phyloP scores from a whole-genome alignment of 441 rosid species.

The Pelargonium myrrhifolium region DNA sequence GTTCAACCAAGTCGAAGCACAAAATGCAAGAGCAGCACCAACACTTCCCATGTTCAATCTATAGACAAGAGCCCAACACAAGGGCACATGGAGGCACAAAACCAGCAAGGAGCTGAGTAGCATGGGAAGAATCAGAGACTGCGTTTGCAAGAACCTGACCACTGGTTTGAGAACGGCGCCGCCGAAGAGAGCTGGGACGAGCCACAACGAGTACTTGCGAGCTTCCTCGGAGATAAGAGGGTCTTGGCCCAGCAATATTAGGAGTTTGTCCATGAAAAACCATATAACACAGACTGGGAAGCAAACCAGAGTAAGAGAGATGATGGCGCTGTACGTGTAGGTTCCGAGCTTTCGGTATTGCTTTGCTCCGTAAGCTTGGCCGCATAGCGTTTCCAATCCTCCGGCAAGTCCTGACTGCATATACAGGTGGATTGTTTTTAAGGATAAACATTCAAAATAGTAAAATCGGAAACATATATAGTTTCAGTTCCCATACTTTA shows the following conservation, averaged over 20 bases:
- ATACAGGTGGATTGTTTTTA: too few relatives aligned
- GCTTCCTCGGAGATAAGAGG: constrained; percentile 40
- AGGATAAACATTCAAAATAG: too few relatives aligned
- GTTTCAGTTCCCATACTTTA: too few relatives aligned
- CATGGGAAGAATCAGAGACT: constrained; percentile 43
- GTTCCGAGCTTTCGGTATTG: constrained; percentile 41
- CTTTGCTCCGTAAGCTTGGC: constrained; percentile 62
- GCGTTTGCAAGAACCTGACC: constrained; percentile 42
- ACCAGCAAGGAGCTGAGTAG: constrained; percentile 27
- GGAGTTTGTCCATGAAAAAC: constrained; percentile 43
- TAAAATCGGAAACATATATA: too few relatives aligned
- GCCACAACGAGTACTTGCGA: constrained; percentile 36
- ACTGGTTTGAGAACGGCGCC: constrained; percentile 37
- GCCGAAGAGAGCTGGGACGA: constrained; percentile 47
- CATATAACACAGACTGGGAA: constrained; percentile 35
- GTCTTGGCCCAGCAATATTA: constrained; percentile 43
- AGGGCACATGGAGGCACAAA: constrained; percentile 32
- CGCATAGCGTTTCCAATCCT: constrained; percentile 54
- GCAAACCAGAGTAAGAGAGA: constrained; percentile 33
- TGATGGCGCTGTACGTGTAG: constrained; percentile 37
- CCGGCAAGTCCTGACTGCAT: constrained; percentile 51
- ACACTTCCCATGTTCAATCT: constrained; percentile 29
- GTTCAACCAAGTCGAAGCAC: constrained; percentile 45
- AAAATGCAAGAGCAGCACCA: constrained; percentile 42
- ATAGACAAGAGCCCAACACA: constrained; percentile 43